Evolutionary conservation across 192 early-diverging fungal genomes (phyloP).

Genomic region (Obelidium mucronatum): DNA sequence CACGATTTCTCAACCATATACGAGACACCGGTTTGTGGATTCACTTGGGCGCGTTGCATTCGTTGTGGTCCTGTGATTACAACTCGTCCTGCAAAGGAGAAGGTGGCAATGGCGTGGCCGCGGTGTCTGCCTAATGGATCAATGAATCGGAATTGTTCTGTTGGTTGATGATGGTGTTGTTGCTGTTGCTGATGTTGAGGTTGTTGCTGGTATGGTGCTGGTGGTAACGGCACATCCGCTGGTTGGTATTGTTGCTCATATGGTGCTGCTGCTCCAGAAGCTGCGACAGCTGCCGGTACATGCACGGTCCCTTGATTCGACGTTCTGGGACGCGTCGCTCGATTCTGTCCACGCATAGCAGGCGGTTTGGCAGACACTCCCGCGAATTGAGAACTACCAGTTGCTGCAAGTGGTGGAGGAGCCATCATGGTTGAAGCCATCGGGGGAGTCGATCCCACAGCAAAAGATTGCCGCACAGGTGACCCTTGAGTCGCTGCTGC

Average conservation of each 20-base stretch:
- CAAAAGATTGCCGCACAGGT: neutral
- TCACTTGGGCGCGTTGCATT: slow-evolving; percentile 39
- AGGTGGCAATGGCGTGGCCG: slow-evolving; percentile 52
- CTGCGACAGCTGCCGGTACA: no score
- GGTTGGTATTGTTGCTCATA: no score
- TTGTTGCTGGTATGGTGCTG: neutral
- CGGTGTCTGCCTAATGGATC: slow-evolving; percentile 50
- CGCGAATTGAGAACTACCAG: no score
- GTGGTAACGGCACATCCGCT: no score
- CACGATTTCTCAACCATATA: slow-evolving; percentile 44
- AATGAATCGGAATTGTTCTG: slow-evolving; percentile 29
- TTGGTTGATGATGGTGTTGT: neutral
- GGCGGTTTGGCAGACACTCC: no score
- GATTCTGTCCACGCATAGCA: neutral
- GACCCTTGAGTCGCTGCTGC: neutral
- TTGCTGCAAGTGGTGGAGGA: neutral
- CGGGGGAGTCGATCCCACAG: slow-evolving; percentile 2
- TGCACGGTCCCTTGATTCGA: neutral
- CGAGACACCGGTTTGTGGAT: slow-evolving; percentile 35
- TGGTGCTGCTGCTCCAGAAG: no score
- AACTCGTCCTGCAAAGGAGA: slow-evolving; percentile 49
- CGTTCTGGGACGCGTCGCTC: neutral
- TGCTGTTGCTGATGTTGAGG: neutral
- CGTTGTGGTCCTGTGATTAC: slow-evolving; percentile 40
- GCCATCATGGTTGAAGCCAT: neutral